Conservation (phyloP, 2,329 filamentous ascomycete species). For the Botryosphaeria dothidea region DNA sequence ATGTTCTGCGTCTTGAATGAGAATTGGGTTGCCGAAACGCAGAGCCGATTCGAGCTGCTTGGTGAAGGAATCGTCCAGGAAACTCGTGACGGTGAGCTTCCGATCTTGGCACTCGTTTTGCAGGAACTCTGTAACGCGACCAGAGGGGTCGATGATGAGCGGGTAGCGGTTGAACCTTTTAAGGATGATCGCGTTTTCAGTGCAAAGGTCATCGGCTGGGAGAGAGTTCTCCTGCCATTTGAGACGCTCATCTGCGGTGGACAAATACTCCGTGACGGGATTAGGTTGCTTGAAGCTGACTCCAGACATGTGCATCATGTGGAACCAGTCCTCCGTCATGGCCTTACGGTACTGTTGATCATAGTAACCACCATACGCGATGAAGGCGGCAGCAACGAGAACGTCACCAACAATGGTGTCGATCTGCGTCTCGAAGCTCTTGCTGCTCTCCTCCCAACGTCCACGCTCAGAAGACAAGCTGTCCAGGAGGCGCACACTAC, state of each 20-base stretch:
- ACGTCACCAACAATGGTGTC: slow-evolving; percentile 95
- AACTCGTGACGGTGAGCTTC: slow-evolving; percentile 93
- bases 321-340: slow-evolving; percentile 97
- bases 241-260: slow-evolving; percentile 90
- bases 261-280: slow-evolving; percentile 93
- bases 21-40: slow-evolving; percentile 95
- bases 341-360: slow-evolving; percentile 97
- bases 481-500: slow-evolving; percentile 90
- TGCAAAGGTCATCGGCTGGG: slow-evolving; percentile 95
- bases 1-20: slow-evolving; percentile 98
- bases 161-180: slow-evolving; percentile 98
- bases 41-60: slow-evolving; percentile 97
- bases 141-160: slow-evolving; percentile 96
- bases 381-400: slow-evolving; percentile 91
- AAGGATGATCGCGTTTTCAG: slow-evolving; percentile 95
- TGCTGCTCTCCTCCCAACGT: slow-evolving; percentile 96
- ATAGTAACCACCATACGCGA: slow-evolving; percentile 95
- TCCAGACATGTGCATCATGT: slow-evolving; percentile 90
- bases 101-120: slow-evolving; percentile 93
- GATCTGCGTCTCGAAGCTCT: slow-evolving; percentile 97
- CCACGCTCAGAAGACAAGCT: slow-evolving; percentile 90
- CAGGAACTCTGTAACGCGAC: slow-evolving; percentile 90
- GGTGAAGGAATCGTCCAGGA: slow-evolving; percentile 95
- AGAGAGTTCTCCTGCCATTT: slow-evolving; percentile 93
- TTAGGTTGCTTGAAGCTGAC: slow-evolving; percentile 92